Evolutionary conservation across 2,329 filamentous ascomycete species (phyloP), one percentile per base, ranked within the genome.

Genomic region (Pyrenophora teres): DNA sequence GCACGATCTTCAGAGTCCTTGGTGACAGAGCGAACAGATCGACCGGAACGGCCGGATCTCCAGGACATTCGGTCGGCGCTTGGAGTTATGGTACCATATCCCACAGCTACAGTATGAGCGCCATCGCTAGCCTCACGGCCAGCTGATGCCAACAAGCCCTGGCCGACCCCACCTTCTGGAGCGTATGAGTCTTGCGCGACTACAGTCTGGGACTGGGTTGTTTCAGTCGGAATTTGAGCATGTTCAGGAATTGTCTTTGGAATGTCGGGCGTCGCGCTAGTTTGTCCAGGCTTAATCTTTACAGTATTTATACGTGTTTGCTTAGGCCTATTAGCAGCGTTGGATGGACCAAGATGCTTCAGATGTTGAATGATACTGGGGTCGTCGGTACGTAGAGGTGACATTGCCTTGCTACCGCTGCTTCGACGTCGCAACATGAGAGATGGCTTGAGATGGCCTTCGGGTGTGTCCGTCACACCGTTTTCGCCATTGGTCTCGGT

Each of bases 341-440:
- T 87, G 15, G 83, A 86, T 0, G 85, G 85, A 4, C 85, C 85
- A 2, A 87, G 77, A 62, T 87, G 83, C 63, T 83, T 85, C 16
- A 87, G 71, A 50, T 87, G 84, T 62, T 86, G 78, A 40, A 78
- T 78, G 42, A 86, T 73, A 25, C 85, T 81, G 33, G 82, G 76
- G 7, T 81, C 81, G 39, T 78, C 75, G 45, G 78, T 79, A 19
- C 80, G 74, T 45, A 84, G 76, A 7, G 78, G 67, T 8, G 59
- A 59, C 21, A 74, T 53, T 31, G 64, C 51, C 48, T 65, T 71
- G 46, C 70, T 71, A 19, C 71, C 72, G 51, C 76, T 78, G 63
- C 76, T 78, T 50, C 74, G 73, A 50, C 78, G 74, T 25, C 78
- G 75, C 61, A 79, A 67, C 41, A 77, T 56, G 60, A 79, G 76